These are phyloP conservation scores for Monosporozyma unispora DNA, from an alignment of 805 yeast genomes.

Conservation along the genomic window DNA sequence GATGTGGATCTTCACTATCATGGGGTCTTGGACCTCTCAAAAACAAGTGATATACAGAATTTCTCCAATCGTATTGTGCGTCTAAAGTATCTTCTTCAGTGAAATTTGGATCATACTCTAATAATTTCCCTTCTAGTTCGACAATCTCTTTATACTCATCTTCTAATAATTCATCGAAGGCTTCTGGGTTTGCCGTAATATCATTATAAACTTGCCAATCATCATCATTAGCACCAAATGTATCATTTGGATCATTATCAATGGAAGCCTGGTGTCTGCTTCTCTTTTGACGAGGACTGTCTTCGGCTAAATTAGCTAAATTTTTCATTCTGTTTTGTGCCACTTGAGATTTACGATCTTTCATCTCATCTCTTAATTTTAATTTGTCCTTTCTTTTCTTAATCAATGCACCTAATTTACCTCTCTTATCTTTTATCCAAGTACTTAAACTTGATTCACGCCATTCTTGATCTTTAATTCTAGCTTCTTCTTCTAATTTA, in stretches of 20 bases:
- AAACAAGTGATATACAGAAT: constrained; percentile 70
- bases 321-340: constrained; percentile 89
- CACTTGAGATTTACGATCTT: constrained; percentile 82
- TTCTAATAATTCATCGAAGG: constrained; percentile 62
- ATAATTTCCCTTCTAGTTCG: constrained; percentile 62
- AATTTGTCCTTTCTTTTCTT: constrained; percentile 55
- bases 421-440: constrained; percentile 72
- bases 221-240: constrained; percentile 90
- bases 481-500: constrained; percentile 50
- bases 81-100: constrained; percentile 78
- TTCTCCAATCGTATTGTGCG: constrained; percentile 76
- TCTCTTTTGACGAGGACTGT: constrained; percentile 37
- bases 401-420: constrained; percentile 50
- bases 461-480: constrained; percentile 65
- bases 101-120: constrained; percentile 79
- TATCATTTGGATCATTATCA: constrained; percentile 87
- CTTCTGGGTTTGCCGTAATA: constrained; percentile 61
- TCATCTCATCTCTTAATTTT: constrained; percentile 65
- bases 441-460: constrained; percentile 61
- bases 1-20: constrained; percentile 72
- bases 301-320: constrained; percentile 81
- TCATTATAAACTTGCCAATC: constrained; percentile 92
- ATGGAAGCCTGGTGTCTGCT: constrained; percentile 55
- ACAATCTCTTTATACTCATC: constrained; percentile 54
- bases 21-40: constrained; percentile 85